Conservation (phyloP, 257 asterid genomes). For the Salvia rosmarinus region DNA sequence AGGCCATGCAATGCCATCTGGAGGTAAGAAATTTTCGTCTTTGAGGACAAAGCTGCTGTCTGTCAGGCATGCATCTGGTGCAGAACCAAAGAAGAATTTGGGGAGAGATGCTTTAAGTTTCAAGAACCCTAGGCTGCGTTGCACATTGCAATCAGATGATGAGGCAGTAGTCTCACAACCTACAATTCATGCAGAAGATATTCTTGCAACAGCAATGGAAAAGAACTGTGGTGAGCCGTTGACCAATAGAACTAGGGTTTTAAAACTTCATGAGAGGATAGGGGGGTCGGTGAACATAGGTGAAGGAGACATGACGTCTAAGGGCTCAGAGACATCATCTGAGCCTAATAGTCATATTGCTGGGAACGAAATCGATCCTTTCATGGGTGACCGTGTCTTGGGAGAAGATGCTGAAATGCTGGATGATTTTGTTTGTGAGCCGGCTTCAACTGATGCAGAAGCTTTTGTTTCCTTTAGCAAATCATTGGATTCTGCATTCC, state of each 20-base stretch:
- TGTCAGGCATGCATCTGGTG: conserved; percentile 42
- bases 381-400: conserved; percentile 29
- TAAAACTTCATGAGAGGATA: conserved; percentile 44
- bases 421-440: conserved; percentile 42
- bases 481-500: conserved; percentile 47
- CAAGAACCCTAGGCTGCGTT: conserved; percentile 44
- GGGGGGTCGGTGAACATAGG: conserved; percentile 31
- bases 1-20: conserved; percentile 43
- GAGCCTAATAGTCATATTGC: conserved; percentile 39
- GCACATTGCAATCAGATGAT: conserved; percentile 45
- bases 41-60: conserved; percentile 53
- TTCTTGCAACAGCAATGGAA: conserved; percentile 32
- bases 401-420: conserved; percentile 41
- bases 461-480: conserved; percentile 47
- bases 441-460: conserved; percentile 42
- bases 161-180: conserved; percentile 41
- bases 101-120: conserved; percentile 42
- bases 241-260: conserved; percentile 39
- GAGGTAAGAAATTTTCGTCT: conserved; percentile 54
- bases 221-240: conserved; percentile 33
- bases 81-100: conserved; percentile 40
- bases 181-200: conserved; percentile 37
- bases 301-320: conserved; percentile 37
- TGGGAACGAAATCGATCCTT: conserved; percentile 39
- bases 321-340: conserved; percentile 37